These are phyloP conservation scores for Tetratostichococcus sp. DNA, from an alignment of 139 green algal genomes.

Conservation along the genomic window DNA sequence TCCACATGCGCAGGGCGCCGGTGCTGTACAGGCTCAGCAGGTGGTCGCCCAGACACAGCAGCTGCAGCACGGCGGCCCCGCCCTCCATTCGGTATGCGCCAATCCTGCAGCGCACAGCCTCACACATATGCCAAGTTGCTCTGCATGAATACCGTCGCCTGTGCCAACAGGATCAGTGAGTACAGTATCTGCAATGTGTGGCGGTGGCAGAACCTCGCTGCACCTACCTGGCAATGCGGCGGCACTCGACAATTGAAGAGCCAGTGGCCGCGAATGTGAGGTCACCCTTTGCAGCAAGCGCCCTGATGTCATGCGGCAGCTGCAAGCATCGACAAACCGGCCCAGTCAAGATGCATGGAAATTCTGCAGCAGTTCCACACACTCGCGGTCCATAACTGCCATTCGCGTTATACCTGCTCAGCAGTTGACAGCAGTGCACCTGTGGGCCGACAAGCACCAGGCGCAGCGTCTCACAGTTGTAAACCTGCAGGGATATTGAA, in stretches of 20 bases:
- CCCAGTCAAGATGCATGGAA: no score
- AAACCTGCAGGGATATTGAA: no score
- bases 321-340: conserved; percentile 32
- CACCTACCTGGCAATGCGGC: conserved; percentile 47
- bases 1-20: conserved; percentile 67
- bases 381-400: no score
- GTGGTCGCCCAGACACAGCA: conserved; percentile 76
- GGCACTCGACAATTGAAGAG: conserved; percentile 64
- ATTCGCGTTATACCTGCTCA: no score
- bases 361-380: no score
- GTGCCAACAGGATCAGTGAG: no score
- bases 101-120: conserved; percentile 34
- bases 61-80: conserved; percentile 42
- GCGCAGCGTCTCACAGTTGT: conserved; percentile 78
- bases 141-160: no score
- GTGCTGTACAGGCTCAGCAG: conserved; percentile 73
- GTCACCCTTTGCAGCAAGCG: conserved; percentile 69
- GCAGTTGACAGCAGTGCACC: conserved; percentile 7
- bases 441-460: conserved; percentile 78
- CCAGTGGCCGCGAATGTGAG: conserved; percentile 84
- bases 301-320: conserved; percentile 62
- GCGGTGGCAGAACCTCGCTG: neutral
- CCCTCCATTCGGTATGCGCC: conserved; percentile 46
- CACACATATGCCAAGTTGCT: neutral
- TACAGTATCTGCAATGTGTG: neutral